A percentile compares a stretch with the other conserved stretches of the same genome.
Conservation (phyloP, 768 basidiomycete genomes). For the Termitomyces sp. region DNA sequence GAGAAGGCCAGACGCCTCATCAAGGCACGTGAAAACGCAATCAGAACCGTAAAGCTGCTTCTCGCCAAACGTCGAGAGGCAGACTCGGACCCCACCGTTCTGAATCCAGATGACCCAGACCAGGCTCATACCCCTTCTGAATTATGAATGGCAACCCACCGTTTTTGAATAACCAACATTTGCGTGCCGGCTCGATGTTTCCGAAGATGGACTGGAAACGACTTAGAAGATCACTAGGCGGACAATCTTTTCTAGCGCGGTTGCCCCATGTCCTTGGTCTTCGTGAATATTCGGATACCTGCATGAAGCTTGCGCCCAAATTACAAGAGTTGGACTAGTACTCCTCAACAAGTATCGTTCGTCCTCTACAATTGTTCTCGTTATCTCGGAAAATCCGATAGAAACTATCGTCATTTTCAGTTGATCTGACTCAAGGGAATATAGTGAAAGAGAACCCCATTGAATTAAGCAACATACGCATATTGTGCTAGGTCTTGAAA, state of each 20-base stretch:
- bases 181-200: not conserved
- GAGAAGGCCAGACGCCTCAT: conserved; percentile 62
- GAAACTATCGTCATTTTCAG: too few species aligned
- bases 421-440: too few species aligned
- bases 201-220: not conserved
- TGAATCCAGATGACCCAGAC: not conserved
- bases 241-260: too few species aligned
- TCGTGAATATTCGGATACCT: not conserved
- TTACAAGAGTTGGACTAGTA: too few species aligned
- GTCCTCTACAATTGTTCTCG: too few species aligned
- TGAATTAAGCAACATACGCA: too few species aligned
- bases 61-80: conserved; percentile 33
- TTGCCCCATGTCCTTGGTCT: not conserved
- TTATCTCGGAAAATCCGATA: too few species aligned
- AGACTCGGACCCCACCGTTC: not conserved
- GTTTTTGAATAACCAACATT: not conserved
- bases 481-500: too few species aligned
- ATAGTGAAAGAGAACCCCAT: too few species aligned
- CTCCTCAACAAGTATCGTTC: too few species aligned
- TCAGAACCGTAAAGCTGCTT: conserved; percentile 53
- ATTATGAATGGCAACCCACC: not conserved
- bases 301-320: not conserved
- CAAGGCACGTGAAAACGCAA: conserved; percentile 61
- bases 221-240: not conserved
- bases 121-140: not conserved